A percentile compares a stretch with the other conserved stretches of the same genome.
Conservation (phyloP, 352 stramenopile genomes). For the Phytophthora cactorum region DNA sequence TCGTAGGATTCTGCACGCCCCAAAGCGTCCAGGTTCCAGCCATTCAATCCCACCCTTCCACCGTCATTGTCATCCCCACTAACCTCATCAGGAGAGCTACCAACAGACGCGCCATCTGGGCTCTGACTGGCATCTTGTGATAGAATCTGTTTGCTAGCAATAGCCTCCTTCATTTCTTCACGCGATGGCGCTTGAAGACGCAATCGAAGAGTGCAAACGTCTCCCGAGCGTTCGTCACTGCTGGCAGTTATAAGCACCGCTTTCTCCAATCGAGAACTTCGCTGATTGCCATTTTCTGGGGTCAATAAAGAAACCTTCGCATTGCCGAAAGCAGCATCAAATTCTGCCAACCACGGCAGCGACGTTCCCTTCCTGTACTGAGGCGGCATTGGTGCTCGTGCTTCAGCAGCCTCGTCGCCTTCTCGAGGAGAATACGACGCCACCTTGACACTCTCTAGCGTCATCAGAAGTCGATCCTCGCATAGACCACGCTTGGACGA, state of each 20-base stretch:
- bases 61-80: constrained; percentile 85
- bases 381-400: constrained; percentile 18
- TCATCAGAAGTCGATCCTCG: constrained; percentile 81
- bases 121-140: constrained; percentile 77
- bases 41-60: constrained; percentile 79
- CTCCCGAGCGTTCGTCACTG: constrained; percentile 38
- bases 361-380: constrained; percentile 23
- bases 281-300: constrained; percentile 64
- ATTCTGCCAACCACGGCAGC: constrained; percentile 77
- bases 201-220: constrained; percentile 55
- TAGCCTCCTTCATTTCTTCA: constrained; percentile 53
- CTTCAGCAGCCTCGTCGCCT: constrained; percentile 16
- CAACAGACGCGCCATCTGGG: constrained; percentile 38
- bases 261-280: constrained; percentile 47
- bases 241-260: constrained; percentile 48
- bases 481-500: constrained; percentile 82
- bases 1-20: constrained; percentile 69
- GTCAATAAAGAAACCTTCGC: constrained; percentile 54
- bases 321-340: constrained; percentile 63
- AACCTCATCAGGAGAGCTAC: constrained; percentile 41
- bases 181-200: constrained; percentile 55
- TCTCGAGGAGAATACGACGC: constrained; percentile 29
- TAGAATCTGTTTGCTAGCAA: constrained; percentile 67
- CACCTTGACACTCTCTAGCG: constrained; percentile 70
- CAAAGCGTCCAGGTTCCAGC: constrained; percentile 77